Base-by-base conservation (phyloP, 1,284 basidiomycete species). In the Ceratobasidium sp. region DNA sequence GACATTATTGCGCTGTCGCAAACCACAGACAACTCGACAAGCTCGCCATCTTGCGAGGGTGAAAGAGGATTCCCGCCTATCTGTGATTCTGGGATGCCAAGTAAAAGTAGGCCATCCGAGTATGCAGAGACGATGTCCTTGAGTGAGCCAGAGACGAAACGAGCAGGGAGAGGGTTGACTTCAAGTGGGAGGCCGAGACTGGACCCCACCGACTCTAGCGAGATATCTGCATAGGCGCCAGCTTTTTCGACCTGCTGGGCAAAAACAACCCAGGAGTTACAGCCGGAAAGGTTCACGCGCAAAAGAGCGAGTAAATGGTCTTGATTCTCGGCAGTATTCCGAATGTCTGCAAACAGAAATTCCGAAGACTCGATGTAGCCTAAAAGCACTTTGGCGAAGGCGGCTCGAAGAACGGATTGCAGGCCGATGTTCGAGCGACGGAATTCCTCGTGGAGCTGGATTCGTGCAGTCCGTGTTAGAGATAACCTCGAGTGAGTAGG, bases 331-430 rank as follows among this genome's bases (percentile, higher is more conserved):
- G 23, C 19, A 7, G 33, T 25, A 49, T 27, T 4, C 19, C 36
- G 16, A 23, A 9, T 21, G 5, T 64, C 60, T 30, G 33, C 60
- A 19, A 64, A 64, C 7, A 64, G 36, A n/a, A 64, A 64, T 14
- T 64, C 60, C 19, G 60, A 13, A 36, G 60, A 53, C 39, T 64
- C 60, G 14, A 64, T 52, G 41, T 64, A 64, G 23, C 60, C 60
- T 25, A 64, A 30, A 21, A 64, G 60, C 13, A 54, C 50, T 19
- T 50, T 50, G 9, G 60, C 49, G 50, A 53, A 64, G 23, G 50
- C 60, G 5, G 49, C 60, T 19, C 60, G 60, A 30, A 53, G 27
- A 53, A 64, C 23, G 47, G 60, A 47, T 39, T 33, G 50, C 11
- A 52, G 30, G 11, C 39, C 39, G 41, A 64, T 23, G 49, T 64